A percentile compares a stretch with the other conserved stretches of the same genome.
Evolutionary conservation across 768 basidiomycete species (phyloP).

Genomic region (Trametes elegans): DNA sequence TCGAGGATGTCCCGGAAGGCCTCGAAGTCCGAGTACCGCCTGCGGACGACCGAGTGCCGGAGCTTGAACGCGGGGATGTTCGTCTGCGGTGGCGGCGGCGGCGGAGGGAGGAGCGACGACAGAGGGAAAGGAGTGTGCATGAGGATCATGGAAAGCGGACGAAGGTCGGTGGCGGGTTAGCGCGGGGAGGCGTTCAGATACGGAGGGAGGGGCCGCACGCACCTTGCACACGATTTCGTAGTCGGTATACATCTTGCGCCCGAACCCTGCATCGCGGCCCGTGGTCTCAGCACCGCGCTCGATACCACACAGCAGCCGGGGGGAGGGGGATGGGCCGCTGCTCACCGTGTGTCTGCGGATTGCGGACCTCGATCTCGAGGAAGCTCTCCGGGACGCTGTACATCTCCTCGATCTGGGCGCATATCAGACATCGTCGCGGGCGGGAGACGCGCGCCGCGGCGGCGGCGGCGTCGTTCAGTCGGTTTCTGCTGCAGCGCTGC

Average conservation of each 20-base stretch:
- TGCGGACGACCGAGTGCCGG: constrained; percentile 60
- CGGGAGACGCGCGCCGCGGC: too few species aligned
- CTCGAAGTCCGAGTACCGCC: constrained; percentile 67
- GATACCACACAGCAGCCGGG: too few species aligned
- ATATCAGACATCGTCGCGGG: background rate
- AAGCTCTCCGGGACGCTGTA: constrained; percentile 97
- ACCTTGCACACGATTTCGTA: constrained; percentile 99
- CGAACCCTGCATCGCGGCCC: constrained; percentile 61
- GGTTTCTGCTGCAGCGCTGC: too few species aligned
- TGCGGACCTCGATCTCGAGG: constrained; percentile 94
- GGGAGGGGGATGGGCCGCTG: background rate
- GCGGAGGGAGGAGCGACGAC: background rate
- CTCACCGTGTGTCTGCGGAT: constrained; percentile 95
- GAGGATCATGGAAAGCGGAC: too few species aligned
- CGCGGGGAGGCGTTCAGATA: too few species aligned
- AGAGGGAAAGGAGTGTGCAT: background rate
- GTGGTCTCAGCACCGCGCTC: background rate
- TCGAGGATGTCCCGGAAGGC: constrained; percentile 98
- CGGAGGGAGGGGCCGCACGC: constrained; percentile 22
- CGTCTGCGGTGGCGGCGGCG: constrained; percentile 52
- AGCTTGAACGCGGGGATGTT: constrained; percentile 99
- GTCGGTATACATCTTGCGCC: constrained; percentile 99
- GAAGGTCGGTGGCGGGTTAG: too few species aligned
- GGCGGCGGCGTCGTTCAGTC: too few species aligned
- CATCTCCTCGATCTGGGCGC: constrained; percentile 89